phyloP scores from a whole-genome alignment of 495 filamentous ascomycete genomes.

The Trichoderma orchidacearum region DNA sequence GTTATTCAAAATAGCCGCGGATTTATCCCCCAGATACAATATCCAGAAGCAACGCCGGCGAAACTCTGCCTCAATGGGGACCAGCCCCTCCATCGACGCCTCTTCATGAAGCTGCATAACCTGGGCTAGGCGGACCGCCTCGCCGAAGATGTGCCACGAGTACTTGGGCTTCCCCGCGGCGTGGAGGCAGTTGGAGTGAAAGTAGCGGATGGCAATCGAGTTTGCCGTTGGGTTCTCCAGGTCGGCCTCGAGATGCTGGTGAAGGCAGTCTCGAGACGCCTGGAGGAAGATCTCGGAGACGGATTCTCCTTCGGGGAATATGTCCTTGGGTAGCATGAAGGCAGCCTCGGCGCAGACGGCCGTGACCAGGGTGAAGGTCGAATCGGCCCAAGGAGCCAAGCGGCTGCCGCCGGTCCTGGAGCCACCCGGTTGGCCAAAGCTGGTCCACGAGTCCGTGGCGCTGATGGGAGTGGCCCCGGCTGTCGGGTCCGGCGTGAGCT shows the following conservation, averaged over 20 bases:
- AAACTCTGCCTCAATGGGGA: conserved; percentile 13
- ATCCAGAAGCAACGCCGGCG: conserved; percentile 18
- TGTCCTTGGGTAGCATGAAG: conserved; percentile 1
- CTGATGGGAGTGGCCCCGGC: neutral
- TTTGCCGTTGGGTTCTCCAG: conserved; percentile 15
- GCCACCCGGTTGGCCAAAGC: neutral
- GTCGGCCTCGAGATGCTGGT: conserved; percentile 13
- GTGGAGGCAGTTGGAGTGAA: conserved; percentile 19
- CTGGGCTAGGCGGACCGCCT: conserved; percentile 16
- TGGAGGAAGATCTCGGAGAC: conserved; percentile 1
- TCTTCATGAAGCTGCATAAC: conserved; percentile 19
- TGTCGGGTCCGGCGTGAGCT: neutral
- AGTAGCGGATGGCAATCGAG: conserved; percentile 15
- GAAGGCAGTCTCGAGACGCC: conserved; percentile 1
- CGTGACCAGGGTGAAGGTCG: conserved; percentile 15
- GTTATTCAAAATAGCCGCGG: conserved; percentile 15
- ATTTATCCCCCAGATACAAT: conserved; percentile 17
- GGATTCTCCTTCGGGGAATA: conserved; percentile 2
- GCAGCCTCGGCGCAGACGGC: conserved; percentile 5
- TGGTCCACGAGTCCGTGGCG: neutral
- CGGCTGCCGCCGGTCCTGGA: neutral
- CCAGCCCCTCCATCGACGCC: conserved; percentile 9
- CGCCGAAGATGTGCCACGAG: conserved; percentile 18
- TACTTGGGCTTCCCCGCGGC: conserved; percentile 15
- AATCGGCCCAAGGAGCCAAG: neutral